These are phyloP conservation scores for Silene coronaria DNA, from an alignment of 179 eudicot genomes.

Conservation along the genomic window DNA sequence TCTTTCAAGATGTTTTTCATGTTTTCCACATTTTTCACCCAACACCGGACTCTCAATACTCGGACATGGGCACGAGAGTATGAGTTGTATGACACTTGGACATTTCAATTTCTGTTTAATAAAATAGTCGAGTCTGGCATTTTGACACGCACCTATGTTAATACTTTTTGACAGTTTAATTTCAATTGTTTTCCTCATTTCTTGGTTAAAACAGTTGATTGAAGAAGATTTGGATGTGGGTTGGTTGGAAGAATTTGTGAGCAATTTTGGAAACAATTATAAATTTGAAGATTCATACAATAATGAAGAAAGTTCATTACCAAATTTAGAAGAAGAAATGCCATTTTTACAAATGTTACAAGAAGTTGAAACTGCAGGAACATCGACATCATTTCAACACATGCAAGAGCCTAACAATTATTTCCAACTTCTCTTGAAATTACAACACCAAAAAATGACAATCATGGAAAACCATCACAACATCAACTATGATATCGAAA, in stretches of 20 bases:
- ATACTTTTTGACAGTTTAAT: no score
- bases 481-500: neutral
- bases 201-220: slow-evolving; percentile 24
- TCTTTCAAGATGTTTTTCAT: neutral
- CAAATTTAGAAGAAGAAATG: slow-evolving; percentile 36
- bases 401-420: slow-evolving; percentile 36
- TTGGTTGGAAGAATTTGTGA: slow-evolving; percentile 32
- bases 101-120: no score
- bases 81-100: no score
- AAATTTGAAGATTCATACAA: slow-evolving; percentile 28
- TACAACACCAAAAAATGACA: slow-evolving; percentile 29
- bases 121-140: no score
- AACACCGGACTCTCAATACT: no score
- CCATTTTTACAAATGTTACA: slow-evolving; percentile 49
- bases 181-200: neutral
- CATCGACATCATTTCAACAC: slow-evolving; percentile 5
- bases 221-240: slow-evolving; percentile 33
- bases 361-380: slow-evolving; percentile 17
- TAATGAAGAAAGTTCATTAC: slow-evolving; percentile 6
- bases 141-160: no score
- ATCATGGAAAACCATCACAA: no score
- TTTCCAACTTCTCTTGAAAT: slow-evolving; percentile 35
- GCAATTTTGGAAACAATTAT: slow-evolving; percentile 18
- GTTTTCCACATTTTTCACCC: no score
- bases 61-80: no score